phyloP scores from a whole-genome alignment of 331 rosid genomes.

The Cydonia oblonga region DNA sequence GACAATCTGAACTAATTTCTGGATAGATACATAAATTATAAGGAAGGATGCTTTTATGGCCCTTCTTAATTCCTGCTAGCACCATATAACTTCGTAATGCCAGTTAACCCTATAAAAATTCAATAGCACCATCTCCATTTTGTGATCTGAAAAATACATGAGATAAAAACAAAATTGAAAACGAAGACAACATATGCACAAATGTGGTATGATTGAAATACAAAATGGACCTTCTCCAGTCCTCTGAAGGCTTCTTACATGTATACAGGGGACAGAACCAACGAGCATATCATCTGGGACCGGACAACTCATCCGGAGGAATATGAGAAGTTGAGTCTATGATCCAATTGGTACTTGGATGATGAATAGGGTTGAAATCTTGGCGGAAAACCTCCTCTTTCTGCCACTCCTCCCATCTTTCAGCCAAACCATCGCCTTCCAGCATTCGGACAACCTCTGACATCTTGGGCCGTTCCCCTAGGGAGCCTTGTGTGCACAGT shows the following conservation, averaged over 20 bases:
- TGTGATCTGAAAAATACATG: conserved; percentile 7
- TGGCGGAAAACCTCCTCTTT: conserved; percentile 58
- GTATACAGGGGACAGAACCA: neutral
- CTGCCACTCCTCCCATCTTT: conserved; percentile 95
- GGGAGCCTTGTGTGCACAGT: conserved; percentile 76
- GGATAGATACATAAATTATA: too few species aligned
- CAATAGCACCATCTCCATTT: conserved; percentile 9
- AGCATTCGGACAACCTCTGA: conserved; percentile 93
- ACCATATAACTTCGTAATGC: neutral
- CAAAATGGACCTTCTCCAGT: conserved; percentile 7
- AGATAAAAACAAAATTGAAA: neutral
- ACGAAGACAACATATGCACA: conserved; percentile 13
- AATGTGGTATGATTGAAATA: conserved; percentile 8
- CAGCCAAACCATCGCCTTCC: conserved; percentile 90
- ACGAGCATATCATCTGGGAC: conserved; percentile 62
- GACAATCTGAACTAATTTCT: neutral
- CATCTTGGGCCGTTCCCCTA: conserved; percentile 87
- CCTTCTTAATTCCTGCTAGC: neutral
- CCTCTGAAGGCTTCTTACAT: neutral
- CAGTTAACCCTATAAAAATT: conserved; percentile 5
- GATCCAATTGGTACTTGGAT: conserved; percentile 48
- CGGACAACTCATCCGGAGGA: conserved; percentile 69
- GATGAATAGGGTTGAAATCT: conserved; percentile 34
- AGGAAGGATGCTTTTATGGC: neutral
- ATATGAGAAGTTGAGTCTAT: conserved; percentile 60